A percentile compares a stretch with the other conserved stretches of the same genome.
phyloP scores from a whole-genome alignment of 208 protist genomes.

The Zelonia costaricensis region DNA sequence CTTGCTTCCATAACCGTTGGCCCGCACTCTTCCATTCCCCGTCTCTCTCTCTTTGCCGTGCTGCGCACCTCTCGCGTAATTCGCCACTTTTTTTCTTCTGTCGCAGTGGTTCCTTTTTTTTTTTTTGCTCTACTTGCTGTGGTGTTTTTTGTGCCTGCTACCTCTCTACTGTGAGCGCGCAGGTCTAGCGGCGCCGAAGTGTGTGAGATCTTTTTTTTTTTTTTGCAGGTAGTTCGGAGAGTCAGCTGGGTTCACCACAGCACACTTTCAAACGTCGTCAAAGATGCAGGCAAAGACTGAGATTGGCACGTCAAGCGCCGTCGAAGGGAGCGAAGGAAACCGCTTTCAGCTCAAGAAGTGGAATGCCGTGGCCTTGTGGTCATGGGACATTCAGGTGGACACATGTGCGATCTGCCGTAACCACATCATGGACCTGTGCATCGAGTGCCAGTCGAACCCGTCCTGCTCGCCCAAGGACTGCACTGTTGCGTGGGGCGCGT shows the following conservation, averaged over 20 bases:
- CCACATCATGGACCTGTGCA: conserved; percentile 99
- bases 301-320: background rate
- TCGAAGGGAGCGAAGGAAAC: conserved; percentile 27
- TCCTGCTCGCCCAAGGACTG: conserved; percentile 92
- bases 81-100: no score
- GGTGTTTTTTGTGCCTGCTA: no score
- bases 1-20: no score
- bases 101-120: no score
- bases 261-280: background rate
- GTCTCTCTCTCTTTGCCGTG: no score
- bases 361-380: conserved; percentile 98
- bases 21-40: no score
- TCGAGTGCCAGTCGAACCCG: conserved; percentile 98
- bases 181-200: no score
- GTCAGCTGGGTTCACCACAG: background rate
- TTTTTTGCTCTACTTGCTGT: no score
- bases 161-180: no score
- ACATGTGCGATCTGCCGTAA: conserved; percentile 99
- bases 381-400: conserved; percentile 98
- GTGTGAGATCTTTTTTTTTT: no score
- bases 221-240: no score
- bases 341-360: conserved; percentile 95
- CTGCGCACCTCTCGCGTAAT: no score
- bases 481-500: conserved; percentile 98
- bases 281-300: conserved; percentile 28